Conservation (phyloP, 495 filamentous ascomycete species). For the Thozetella sp. region DNA sequence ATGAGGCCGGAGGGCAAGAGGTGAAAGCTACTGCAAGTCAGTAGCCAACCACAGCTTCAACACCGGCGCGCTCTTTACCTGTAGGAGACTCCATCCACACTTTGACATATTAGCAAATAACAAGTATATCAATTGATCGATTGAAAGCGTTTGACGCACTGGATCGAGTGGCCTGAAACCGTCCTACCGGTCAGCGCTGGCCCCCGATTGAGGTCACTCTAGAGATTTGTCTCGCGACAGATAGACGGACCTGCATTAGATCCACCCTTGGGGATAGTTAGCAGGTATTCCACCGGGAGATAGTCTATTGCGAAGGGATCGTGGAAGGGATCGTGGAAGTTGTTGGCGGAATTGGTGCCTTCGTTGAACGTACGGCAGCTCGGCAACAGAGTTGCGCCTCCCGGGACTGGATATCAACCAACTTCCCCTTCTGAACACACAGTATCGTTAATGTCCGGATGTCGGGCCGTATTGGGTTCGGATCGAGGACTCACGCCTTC, state of each 20-base stretch:
- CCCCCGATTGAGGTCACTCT: slow-evolving; percentile 4
- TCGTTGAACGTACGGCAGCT: slow-evolving; percentile 6
- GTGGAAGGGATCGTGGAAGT: slow-evolving; percentile 7
- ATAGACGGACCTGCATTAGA: slow-evolving; percentile 6
- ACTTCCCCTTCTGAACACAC: slow-evolving; percentile 5
- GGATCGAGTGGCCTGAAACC: slow-evolving; percentile 4
- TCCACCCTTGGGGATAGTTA: slow-evolving; percentile 6
- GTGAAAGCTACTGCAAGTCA: slow-evolving; percentile 56
- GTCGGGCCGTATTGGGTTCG: slow-evolving; percentile 6
- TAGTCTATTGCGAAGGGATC: slow-evolving; percentile 6
- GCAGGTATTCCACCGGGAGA: slow-evolving; percentile 4
- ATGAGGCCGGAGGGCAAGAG: slow-evolving; percentile 68
- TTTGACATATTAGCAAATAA: slow-evolving; percentile 4
- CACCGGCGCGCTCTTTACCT: slow-evolving; percentile 6
- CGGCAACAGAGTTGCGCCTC: slow-evolving; percentile 8
- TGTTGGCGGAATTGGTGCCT: slow-evolving; percentile 7
- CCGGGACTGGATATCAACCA: slow-evolving; percentile 7
- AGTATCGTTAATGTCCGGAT: slow-evolving; percentile 5
- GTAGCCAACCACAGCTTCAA: slow-evolving; percentile 4
- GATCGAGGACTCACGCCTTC: slow-evolving; percentile 7
- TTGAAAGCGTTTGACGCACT: slow-evolving; percentile 7
- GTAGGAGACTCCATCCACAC: slow-evolving; percentile 6
- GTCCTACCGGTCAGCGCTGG: slow-evolving; percentile 6
- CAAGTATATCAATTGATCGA: slow-evolving; percentile 7
- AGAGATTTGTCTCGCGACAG: slow-evolving; percentile 3